Evolutionary conservation across 2,329 filamentous ascomycete genomes (phyloP), one percentile per base, ranked within the genome.

Genomic region (Hymenoscyphus infarciens): DNA sequence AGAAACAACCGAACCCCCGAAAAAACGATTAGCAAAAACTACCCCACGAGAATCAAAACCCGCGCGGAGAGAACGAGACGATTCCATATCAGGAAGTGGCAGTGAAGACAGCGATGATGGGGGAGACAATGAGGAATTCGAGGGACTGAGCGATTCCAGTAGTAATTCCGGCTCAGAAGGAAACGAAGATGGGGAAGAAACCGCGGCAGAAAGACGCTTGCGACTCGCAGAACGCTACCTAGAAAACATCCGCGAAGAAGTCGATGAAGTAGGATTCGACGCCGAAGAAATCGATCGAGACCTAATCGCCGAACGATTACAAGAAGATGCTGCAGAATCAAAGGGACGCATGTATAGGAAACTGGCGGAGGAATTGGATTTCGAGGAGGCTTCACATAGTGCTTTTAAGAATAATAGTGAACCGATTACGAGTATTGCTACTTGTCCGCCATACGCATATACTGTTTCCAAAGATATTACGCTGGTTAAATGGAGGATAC

Each of bases 251-350:
- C 87, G 89, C 71, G 84, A 90, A 71, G 90, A 97, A 69, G 87
- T 92, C 68, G 89, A 96, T 70, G 89, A 92, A 67, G 83, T 83
- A 60, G 95, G 92, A 45, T 99, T 98, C 73, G 92, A 99, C 77
- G 95, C 95, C 7, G 92, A 89, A 70, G 91, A 98, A 60, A 90
- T 99, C 63, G 95, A 98, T 77, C 84, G 89, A 63, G 95, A 99
- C 74, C 79, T 97, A 70, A 93, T 99, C 71, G 92, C 94, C 52
- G 91, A 96, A 75, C 82, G 93, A 70, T 80, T 99, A 70, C 87
- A 94, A 76, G 92, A 97, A 77, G 95, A 98, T 74, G 91, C 95
- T 53, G 88, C 95, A 59, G 95, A 97, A 78, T 86, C 86, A 61
- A 97, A 97, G 78, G 95, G 95, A 63, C 89, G 89, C 70, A 83